Base-by-base conservation (phyloP, 2,329 filamentous ascomycete genomes). In the Clonostachys sp. region DNA sequence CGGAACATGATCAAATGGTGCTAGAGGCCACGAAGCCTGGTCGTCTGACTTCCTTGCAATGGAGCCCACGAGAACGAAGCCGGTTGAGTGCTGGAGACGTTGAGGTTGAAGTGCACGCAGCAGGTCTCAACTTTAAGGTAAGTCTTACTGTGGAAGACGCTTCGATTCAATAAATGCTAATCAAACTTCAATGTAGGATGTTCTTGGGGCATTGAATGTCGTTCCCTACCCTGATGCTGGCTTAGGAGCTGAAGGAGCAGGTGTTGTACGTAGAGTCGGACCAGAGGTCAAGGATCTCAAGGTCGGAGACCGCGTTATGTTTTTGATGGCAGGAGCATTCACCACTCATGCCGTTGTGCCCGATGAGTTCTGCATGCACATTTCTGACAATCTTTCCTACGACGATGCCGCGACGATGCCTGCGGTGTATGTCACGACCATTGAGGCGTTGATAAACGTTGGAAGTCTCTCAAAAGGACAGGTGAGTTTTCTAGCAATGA, bases 371-470 rank as follows among this genome's bases (percentile, higher is more conserved):
- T n/a, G 14, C 1, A 56, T 51, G 41, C 51, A 55, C 5, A 65
- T 72, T 6, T 63, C 65, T 1, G 56, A 57, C 6, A 42, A 24
- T n/a, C 34, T 47, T 6, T 41, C 16, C 24, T 43, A 42, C 20
- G 36, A 47, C 12, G 39, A 42, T 3, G 45, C 45, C 9, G 45
- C 45, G 1, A 55, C 55, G 0, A 14, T 66, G 2, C 57, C 56
- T 0, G 16, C 57, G 0, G 54, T 55, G 3, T 68, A 58, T 42
- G 40, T 48, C 2, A 66, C 65, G 1, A 64, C 61, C 1, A 35
- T 66, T 0, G 61, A 66, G 44, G 63, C 57, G 0, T 47, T 70
- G 2, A 18, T 53, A 10, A 47, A 64, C 33, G 44, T 59, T 4
- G 65, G 60, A 1, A 42, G 52, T 3, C 20, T 69, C 20, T 24